Evolutionary conservation across 2,329 filamentous ascomycete species (phyloP).

Genomic region (Lachnellula occidentalis): DNA sequence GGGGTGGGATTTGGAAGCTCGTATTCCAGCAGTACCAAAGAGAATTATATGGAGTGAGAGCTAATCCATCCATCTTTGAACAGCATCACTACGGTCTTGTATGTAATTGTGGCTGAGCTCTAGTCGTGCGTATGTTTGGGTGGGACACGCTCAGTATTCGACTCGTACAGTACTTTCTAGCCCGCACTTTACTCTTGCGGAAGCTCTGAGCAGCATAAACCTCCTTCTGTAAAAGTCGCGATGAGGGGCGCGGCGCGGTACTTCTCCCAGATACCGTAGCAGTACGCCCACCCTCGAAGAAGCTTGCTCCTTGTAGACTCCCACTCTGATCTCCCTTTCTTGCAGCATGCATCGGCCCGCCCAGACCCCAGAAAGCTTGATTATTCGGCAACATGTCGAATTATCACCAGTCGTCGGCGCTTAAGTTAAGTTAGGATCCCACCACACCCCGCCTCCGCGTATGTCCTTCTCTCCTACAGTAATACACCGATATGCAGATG

Average conservation of each 20-base stretch:
- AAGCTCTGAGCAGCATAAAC: not conserved
- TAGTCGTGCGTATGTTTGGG: not conserved
- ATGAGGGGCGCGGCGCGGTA: no score
- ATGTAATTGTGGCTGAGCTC: no score
- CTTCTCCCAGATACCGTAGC: not conserved
- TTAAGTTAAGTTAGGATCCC: no score
- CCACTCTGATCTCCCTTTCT: no score
- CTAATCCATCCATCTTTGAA: no score
- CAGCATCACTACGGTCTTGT: no score
- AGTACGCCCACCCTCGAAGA: not conserved
- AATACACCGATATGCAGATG: no score
- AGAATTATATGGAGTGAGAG: no score
- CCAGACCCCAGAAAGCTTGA: not conserved
- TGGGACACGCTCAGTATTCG: not conserved
- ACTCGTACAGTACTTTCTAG: not conserved
- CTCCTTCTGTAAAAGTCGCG: not conserved
- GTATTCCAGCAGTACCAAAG: no score
- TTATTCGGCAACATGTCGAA: not conserved
- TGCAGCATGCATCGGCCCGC: not conserved
- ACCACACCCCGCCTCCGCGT: not conserved
- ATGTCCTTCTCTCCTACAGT: not conserved
- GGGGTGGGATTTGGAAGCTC: no score
- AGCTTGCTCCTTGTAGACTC: no score
- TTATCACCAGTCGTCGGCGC: not conserved
- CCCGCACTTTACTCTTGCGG: not conserved